Base-by-base conservation (phyloP, 202 grass and related monocot species). In the Miscanthus sacchariflorus region DNA sequence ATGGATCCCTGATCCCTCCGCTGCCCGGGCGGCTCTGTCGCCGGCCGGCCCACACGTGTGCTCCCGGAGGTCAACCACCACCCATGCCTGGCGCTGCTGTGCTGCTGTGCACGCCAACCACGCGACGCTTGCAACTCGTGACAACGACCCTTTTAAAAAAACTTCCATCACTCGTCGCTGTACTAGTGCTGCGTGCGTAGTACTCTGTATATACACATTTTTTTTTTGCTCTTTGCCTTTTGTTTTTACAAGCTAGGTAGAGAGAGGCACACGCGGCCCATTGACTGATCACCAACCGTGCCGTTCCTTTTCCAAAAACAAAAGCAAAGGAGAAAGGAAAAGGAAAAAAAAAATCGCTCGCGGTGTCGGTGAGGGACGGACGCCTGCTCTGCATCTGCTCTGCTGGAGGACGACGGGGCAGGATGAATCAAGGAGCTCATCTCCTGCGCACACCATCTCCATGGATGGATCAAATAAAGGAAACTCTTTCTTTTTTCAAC, bases 321-420 rank as follows among this genome's bases (percentile, higher is more conserved):
- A 85, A 88, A 66, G 44, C 46, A 63, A 83, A 82, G 36, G 3
- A 3, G 21, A 45, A 44, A 28, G 2, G 5, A 12, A 45, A 44
- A 28, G 2, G 5, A 12, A 5, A 8, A 21, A 58, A 76, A 63
- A 36, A 9, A 17, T 76, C n/a, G 24, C 66, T 49, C 52, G 65
- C 72, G 86, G 87, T 92, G 90, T 92, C 87, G 90, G 90, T 79
- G 90, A 83, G 46, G 64, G 46, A 49, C 46, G 50, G 50, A 56
- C 7, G 58, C 58, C 58, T 63, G 58, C 58, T 63, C 58, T 63
- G 8, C 58, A 17, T 23, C 58, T 61, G 58, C 58, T 45, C 58
- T 66, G 12, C 52, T 36, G 28, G 50, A 42, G 76, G 72, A 25
- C 9, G 18, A 15, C 19, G 23, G 56, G 11, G 12, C 24, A 24